Conservation (phyloP, 192 early-diverging fungal genomes). For the Coemansia brasiliensis region DNA sequence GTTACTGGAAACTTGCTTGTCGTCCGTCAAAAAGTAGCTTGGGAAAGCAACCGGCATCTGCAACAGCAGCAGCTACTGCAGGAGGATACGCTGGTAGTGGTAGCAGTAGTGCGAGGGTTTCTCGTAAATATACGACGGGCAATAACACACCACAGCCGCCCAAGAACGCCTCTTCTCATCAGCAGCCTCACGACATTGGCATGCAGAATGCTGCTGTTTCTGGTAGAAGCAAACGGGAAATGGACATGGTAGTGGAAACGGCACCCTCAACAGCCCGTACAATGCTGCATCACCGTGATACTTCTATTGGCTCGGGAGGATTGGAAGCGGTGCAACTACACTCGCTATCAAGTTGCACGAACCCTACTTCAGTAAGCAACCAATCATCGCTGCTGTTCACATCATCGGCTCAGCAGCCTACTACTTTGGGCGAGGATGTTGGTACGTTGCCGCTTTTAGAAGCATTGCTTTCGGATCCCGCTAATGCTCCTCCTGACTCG, state of each 20-base stretch:
- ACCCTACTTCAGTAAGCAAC: background rate
- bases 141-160: background rate
- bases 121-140: background rate
- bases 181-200: background rate
- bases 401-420: conserved; percentile 11
- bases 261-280: background rate
- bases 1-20: conserved; percentile 50
- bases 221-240: background rate
- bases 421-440: conserved; percentile 13
- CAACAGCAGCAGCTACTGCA: background rate
- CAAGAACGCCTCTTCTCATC: too few species aligned
- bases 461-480: conserved; percentile 40
- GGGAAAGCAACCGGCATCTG: background rate
- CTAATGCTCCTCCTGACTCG: conserved; percentile 20
- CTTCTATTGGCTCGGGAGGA: too few species aligned
- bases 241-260: background rate
- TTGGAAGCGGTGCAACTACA: background rate
- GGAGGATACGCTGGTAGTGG: background rate
- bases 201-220: background rate
- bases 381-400: conserved; percentile 13
- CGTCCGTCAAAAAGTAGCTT: conserved; percentile 12
- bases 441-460: conserved; percentile 44
- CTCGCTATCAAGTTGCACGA: background rate
- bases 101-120: background rate
- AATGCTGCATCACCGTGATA: too few species aligned